Base-by-base conservation (phyloP, 345 rosid species). In the Boechera retrofracta region DNA sequence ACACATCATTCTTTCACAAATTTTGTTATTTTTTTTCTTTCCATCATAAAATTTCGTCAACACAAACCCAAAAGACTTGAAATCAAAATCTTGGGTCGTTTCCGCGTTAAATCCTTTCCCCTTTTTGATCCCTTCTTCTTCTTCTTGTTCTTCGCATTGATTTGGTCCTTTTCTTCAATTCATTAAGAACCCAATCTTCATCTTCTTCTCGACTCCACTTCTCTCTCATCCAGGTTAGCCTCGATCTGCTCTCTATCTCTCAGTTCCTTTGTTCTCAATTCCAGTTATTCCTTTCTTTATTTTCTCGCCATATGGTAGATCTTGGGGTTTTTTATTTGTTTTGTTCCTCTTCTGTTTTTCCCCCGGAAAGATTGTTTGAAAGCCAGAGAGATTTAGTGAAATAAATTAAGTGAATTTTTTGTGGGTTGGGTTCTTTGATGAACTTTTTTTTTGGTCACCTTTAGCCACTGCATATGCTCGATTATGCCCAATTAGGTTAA, bases 81-180 rank as follows among this genome's bases (percentile, higher is more conserved):
- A 75, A 53, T 58, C 4, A n/a, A 58, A 26, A 24, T 44, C 41
- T 4, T 38, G 61, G 53, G 67, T 74, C 49, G 36, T 65, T 32
- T 74, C 71, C 79, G 82, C 79, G 82, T 74, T 47, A 47, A 56
- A 24, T 56, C 71, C 24, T 62, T 45, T 0, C 12, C 3, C 61
- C 52, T 11, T 72, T 59, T 21, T 54, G 65, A 72, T 66, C 64
- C 69, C 0, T 73, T 73, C 65, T 72, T 52, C 52, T 29, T 63
- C 28, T 57, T 64, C 0, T 73, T 73, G 59, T 72, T 52, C 52
- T 29, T 63, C 29, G 53, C 69, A 36, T 79, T 74, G 75, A 63
- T 79, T 74, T 62, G 58, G 59, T 75, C 69, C 71, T 56, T 10
- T 26, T 51, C 69, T 8, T 1, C 60, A 29, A 6, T 26, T 33